These are phyloP conservation scores for Rosa chinensis DNA, from an alignment of 306 rosid species.

Conservation along the genomic window DNA sequence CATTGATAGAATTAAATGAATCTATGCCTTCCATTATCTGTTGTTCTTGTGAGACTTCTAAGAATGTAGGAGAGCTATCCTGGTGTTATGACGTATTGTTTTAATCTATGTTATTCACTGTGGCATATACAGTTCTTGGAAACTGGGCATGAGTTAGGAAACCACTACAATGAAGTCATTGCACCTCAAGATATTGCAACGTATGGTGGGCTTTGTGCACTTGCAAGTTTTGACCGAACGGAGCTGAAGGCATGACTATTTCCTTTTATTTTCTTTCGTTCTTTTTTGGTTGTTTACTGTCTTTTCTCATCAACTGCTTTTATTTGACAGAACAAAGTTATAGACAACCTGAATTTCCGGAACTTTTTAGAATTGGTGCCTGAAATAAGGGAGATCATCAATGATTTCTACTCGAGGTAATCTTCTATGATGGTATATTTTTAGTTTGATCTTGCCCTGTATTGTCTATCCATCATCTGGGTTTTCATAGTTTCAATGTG, in stretches of 20 bases:
- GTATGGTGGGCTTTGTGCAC: conserved; percentile 98
- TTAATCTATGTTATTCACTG: conserved; percentile 3
- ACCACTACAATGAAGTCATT: conserved; percentile 84
- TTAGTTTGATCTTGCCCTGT: not conserved
- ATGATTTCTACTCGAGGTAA: conserved; percentile 96
- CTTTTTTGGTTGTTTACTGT: not conserved
- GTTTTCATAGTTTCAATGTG: not conserved
- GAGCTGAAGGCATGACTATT: conserved; percentile 75
- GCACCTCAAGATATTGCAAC: conserved; percentile 98
- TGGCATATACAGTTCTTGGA: conserved; percentile 74
- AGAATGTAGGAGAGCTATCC: not conserved
- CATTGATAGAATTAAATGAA: not conserved
- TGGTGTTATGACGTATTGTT: not conserved
- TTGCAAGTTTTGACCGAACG: conserved; percentile 88
- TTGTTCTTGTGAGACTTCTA: not conserved
- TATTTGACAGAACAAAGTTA: conserved; percentile 81
- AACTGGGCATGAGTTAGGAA: conserved; percentile 72
- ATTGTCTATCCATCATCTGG: not conserved
- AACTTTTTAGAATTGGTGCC: conserved; percentile 96
- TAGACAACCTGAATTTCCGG: conserved; percentile 81
- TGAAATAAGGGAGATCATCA: conserved; percentile 91
- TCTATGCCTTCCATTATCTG: not conserved
- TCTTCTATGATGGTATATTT: not conserved
- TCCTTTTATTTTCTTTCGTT: conserved; percentile 12
- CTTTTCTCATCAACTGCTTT: conserved; percentile 31